phyloP scores from a whole-genome alignment of 176 grass and related monocot genomes.

The Eragrostis nindensis region DNA sequence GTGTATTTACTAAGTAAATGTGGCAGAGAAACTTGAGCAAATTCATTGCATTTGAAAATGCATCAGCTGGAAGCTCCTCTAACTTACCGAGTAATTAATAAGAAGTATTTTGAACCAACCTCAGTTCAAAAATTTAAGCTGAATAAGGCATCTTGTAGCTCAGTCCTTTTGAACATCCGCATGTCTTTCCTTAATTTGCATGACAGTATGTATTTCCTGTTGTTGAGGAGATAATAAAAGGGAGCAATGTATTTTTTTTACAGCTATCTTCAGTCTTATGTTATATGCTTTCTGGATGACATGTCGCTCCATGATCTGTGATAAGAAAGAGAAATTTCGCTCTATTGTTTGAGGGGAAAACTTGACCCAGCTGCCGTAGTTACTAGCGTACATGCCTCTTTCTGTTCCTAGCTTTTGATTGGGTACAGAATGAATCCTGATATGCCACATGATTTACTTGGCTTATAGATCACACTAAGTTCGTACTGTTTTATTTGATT shows the following conservation, averaged over 20 bases:
- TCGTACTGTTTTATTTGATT: not conserved
- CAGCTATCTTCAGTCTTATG: not conserved
- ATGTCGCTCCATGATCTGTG: not conserved
- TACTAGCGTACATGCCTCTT: not conserved
- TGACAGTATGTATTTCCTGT: not conserved
- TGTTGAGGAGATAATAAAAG: not conserved
- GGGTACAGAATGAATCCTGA: not conserved
- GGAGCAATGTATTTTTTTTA: not conserved
- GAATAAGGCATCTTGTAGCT: not conserved
- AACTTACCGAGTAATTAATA: not conserved
- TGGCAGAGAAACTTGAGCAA: not conserved
- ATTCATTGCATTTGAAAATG: not conserved
- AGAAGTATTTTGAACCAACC: not conserved
- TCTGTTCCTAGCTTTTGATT: not conserved
- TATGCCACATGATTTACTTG: not conserved
- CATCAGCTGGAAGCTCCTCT: not conserved
- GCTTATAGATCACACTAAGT: slow-evolving; percentile 5
- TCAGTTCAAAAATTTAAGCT: slow-evolving; percentile 5
- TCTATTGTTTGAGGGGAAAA: slow-evolving; percentile 13
- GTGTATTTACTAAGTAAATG: slow-evolving; percentile 24
- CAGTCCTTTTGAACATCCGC: not conserved
- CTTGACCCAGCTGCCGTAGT: not conserved
- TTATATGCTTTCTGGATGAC: not conserved
- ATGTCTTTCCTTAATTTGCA: slow-evolving; percentile 16
- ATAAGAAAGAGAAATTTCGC: slow-evolving; percentile 5